Percentiles rank a stretch among this genome's conserved stretches.
Conservation (phyloP, 2,329 filamentous ascomycete genomes). For the Ophiostoma perfectum region DNA sequence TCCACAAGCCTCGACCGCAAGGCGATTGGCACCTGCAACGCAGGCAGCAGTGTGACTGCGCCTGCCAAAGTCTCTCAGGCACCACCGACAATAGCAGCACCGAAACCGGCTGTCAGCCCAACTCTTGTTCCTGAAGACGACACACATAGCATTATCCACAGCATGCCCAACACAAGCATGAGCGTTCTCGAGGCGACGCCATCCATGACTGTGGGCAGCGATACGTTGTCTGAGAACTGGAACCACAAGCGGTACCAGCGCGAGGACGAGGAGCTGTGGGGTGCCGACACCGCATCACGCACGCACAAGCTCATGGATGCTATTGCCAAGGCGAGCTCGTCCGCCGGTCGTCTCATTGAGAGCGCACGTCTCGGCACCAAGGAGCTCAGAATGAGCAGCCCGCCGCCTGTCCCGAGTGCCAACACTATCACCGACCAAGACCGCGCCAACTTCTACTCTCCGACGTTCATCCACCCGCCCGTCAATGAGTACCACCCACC, state of each 20-base stretch:
- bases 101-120: slow-evolving; percentile 32
- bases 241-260: slow-evolving; percentile 76
- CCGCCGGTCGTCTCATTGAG: slow-evolving; percentile 50
- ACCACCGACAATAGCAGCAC: neutral
- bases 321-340: slow-evolving; percentile 52
- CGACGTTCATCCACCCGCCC: slow-evolving; percentile 57
- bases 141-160: neutral
- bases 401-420: neutral
- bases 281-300: slow-evolving; percentile 48
- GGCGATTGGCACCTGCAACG: neutral
- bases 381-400: slow-evolving; percentile 31
- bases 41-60: too few species aligned
- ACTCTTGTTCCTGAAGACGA: slow-evolving; percentile 35
- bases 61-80: neutral
- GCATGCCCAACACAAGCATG: slow-evolving; percentile 41
- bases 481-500: slow-evolving; percentile 84
- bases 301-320: slow-evolving; percentile 54
- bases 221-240: slow-evolving; percentile 53
- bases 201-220: slow-evolving; percentile 34
- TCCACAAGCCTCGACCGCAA: neutral
- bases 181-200: slow-evolving; percentile 32
- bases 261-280: slow-evolving; percentile 85
- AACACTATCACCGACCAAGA: slow-evolving; percentile 42
- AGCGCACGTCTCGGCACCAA: slow-evolving; percentile 43
- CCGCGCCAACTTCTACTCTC: slow-evolving; percentile 53